phyloP scores from a whole-genome alignment of 2,329 filamentous ascomycete species.

The Bipolaris gigantea region DNA sequence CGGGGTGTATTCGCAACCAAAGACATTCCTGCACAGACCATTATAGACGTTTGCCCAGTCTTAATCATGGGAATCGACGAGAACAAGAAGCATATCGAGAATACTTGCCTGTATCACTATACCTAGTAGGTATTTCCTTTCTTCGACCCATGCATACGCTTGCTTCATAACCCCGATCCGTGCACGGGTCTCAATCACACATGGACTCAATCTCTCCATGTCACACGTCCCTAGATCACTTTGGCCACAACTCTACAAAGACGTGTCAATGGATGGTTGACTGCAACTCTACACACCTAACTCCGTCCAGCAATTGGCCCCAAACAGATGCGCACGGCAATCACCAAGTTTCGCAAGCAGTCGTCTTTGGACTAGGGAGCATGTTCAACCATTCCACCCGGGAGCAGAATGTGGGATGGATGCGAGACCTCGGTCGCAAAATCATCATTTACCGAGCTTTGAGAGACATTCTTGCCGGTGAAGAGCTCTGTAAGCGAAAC shows the following conservation, averaged over 20 bases:
- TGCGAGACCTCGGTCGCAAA: conserved; percentile 50
- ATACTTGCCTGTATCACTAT: conserved; percentile 58
- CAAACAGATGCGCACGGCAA: conserved; percentile 25
- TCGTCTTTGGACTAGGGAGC: conserved; percentile 58
- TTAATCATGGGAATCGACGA: conserved; percentile 53
- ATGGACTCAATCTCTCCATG: neutral
- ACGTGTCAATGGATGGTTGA: neutral
- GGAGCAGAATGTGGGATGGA: conserved; percentile 60
- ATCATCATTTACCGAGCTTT: conserved; percentile 55
- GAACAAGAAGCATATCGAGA: conserved; percentile 53
- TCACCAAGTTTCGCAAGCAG: conserved; percentile 51
- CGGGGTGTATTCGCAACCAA: conserved; percentile 56
- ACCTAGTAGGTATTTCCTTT: conserved; percentile 52
- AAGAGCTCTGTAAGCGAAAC: conserved; percentile 55
- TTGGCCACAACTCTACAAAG: neutral
- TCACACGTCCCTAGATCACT: neutral
- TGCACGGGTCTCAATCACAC: neutral
- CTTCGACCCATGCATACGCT: neutral
- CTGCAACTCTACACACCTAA: conserved; percentile 11
- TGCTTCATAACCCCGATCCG: neutral
- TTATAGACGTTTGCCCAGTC: conserved; percentile 58
- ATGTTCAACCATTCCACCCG: conserved; percentile 61
- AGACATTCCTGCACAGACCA: conserved; percentile 51
- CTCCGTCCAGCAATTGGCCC: conserved; percentile 49
- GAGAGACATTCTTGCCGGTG: conserved; percentile 54